Evolutionary conservation across 2,329 filamentous ascomycete genomes (phyloP).

Genomic region (Fusarium torreyae): DNA sequence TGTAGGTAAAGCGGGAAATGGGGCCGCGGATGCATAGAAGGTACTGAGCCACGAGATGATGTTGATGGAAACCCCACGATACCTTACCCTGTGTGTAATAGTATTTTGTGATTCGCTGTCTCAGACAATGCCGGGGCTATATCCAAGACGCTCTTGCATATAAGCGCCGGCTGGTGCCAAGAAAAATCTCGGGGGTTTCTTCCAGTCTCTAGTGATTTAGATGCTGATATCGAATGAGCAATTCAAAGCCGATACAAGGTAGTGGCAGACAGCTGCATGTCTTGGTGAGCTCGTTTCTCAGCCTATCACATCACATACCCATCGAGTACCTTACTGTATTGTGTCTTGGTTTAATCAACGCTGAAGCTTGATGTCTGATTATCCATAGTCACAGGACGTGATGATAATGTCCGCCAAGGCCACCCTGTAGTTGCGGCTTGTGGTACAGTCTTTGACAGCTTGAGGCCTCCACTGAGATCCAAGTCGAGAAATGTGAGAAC

Average conservation of each 20-base stretch:
- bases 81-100: neutral
- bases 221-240: neutral
- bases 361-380: slow-evolving; percentile 3
- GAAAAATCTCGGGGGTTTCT: neutral
- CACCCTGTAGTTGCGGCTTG: neutral
- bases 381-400: neutral
- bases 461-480: neutral
- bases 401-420: neutral
- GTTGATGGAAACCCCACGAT: neutral
- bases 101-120: slow-evolving; percentile 4
- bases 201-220: neutral
- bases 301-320: neutral
- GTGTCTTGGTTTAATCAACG: slow-evolving; percentile 3
- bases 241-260: neutral
- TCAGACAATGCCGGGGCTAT: neutral
- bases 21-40: neutral
- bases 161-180: neutral
- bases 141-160: neutral
- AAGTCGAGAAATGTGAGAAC: neutral
- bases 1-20: neutral
- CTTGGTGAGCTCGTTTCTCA: neutral
- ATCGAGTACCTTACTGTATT: neutral
- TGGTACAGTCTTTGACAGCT: neutral
- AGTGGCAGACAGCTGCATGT: neutral
- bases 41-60: neutral